Base-by-base conservation (phyloP, 495 filamentous ascomycete genomes). In the Monascus purpureus region DNA sequence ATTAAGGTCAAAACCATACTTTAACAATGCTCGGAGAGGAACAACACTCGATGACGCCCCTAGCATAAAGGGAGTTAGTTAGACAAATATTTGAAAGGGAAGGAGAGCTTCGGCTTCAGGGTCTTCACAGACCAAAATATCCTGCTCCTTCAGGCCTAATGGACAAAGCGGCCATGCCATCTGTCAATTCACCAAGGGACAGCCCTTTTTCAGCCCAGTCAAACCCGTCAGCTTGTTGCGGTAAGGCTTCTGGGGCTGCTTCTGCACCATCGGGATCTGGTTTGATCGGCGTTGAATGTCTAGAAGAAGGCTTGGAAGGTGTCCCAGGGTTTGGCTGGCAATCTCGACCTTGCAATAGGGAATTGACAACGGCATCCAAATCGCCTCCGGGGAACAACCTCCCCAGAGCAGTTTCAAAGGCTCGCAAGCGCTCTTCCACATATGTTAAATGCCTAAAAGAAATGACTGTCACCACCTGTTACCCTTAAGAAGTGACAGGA, bases 131-230 rank as follows among this genome's bases (percentile, higher is more conserved):
- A 62, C 61, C 65, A 32, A 70, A 61, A 41, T 70, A 70, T 12
- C 65, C 65, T 17, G 57, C 49, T 32, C 63, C 65, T 41, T 66
- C 62, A 3, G 61, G 57, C 20, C 60, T 61, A 14, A 64, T 61
- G 1, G 65, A 62, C 26, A 70, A 40, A n/a, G 59, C 57, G 17
- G 64, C 65, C 65, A 70, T 70, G 28, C 65, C 65, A 42, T 70
- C 65, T 1, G 58, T 57, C 23, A 68, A 33, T 38, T 64, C 58
- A 15, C 59, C 55, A 12, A 61, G 47, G 0, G 54, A 56, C 15
- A 62, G 55, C 31, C 59, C 52, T 25, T 59, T 61, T 32, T 68
- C 64, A 1, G 61, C 55, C 64, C 64, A 68, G 36, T 68, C 64
- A 46, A 68, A 68, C 12, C 61, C 64, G 51, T 67, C 63, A 8